Base-by-base conservation (phyloP, 2,329 filamentous ascomycete species). In the Biscogniauxia sp. region DNA sequence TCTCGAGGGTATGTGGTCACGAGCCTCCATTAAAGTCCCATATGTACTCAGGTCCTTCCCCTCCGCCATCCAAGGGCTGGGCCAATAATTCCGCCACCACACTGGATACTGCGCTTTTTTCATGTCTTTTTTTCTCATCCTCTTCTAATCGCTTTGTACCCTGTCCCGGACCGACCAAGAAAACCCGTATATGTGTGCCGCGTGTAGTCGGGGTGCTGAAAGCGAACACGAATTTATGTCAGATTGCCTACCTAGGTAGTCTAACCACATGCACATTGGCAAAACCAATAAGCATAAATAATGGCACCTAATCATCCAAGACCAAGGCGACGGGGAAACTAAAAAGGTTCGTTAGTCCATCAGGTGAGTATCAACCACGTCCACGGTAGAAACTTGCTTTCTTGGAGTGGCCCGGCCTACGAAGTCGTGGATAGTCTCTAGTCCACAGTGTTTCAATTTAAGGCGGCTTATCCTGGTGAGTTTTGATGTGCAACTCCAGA, bases 1-100 rank as follows among this genome's bases (percentile, higher is more conserved):
- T 54, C 25, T 54, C 52, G 25, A 25, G 17, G 52, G 26, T 55
- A 20, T 41, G 37, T 37, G 20, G 53, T 55, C 53, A 45, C 53
- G 53, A 45, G 53, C 53, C 2, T 49, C n/a, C 32, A 37, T 20
- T 15, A 49, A 49, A 28, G 53, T 55, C 20, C 23, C 53, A 55
- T 51, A n/a, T n/a, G n/a, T n/a, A 51, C 50, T 25, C 50, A 51
- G 19, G 11, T 13, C 37, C 37, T 26, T 54, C 52, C 13, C 25
- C 26, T 54, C 23, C 19, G 17, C 52, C 17, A 54, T 54, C 26
- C 52, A 54, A 32, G 19, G 52, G 25, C 52, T 54, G 32, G 52
- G 15, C 53, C 32, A 41, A 55, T 55, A 20, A 45, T 17, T 23
- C 20, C 19, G 50, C 50, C 50, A 51, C 19, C 8, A 20, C 19